phyloP scores from a whole-genome alignment of 495 filamentous ascomycete genomes.

The Apiosordaria backusii region DNA sequence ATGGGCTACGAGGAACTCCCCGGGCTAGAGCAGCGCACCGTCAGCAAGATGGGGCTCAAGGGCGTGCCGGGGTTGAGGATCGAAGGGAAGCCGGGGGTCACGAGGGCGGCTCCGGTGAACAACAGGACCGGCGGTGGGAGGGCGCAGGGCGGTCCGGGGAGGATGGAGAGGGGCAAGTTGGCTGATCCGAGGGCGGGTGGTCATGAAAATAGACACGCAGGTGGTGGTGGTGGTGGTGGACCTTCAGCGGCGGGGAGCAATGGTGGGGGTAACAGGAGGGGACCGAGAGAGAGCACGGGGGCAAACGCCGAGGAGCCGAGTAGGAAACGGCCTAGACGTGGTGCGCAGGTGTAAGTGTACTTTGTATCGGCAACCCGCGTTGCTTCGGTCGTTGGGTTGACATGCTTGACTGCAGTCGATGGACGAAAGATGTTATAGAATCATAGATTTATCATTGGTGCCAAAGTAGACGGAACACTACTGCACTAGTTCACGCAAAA shows the following conservation, averaged over 20 bases:
- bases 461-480: too few relatives aligned
- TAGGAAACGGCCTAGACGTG: constrained; percentile 15
- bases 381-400: too few relatives aligned
- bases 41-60: constrained; percentile 35
- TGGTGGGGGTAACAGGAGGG: neutral
- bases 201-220: neutral
- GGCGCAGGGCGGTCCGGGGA: neutral
- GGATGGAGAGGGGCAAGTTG: neutral
- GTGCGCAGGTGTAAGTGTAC: neutral
- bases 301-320: constrained; percentile 17
- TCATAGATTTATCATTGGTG: too few relatives aligned
- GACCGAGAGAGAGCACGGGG: neutral
- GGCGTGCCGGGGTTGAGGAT: constrained; percentile 29
- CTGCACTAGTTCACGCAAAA: too few relatives aligned
- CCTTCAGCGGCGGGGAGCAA: too few relatives aligned
- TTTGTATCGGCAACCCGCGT: too few relatives aligned
- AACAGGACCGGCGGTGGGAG: neutral
- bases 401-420: too few relatives aligned
- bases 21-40: constrained; percentile 11
- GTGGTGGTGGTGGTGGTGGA: neutral
- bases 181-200: neutral
- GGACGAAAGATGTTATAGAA: too few relatives aligned
- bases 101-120: neutral
- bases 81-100: constrained; percentile 1
- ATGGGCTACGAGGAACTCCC: constrained; percentile 27